These are phyloP conservation scores for Pisolithus sp. DNA, from an alignment of 768 basidiomycete species.

Conservation along the genomic window DNA sequence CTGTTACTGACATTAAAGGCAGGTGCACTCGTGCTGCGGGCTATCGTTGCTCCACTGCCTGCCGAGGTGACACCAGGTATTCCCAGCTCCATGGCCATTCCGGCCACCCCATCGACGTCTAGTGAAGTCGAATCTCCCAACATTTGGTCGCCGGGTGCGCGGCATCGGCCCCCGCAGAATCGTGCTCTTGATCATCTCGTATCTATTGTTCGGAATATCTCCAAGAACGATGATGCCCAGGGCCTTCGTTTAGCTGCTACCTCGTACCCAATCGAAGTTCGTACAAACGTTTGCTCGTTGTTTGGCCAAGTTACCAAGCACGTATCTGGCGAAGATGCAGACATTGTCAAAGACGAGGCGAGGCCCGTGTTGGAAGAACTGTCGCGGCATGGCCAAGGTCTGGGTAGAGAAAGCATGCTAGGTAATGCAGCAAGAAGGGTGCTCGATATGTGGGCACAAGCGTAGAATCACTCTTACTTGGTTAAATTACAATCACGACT, in stretches of 20 bases:
- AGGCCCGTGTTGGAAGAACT: constrained; percentile 47
- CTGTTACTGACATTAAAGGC: constrained; percentile 6
- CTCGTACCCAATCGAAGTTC: constrained; percentile 68
- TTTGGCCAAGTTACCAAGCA: constrained; percentile 58
- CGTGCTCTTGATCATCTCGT: constrained; percentile 66
- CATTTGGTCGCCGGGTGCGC: constrained; percentile 33
- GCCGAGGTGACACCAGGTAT: constrained; percentile 31
- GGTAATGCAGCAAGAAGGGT: constrained; percentile 35
- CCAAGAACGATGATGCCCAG: constrained; percentile 21
- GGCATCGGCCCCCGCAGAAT: constrained; percentile 39
- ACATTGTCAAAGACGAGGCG: constrained; percentile 44
- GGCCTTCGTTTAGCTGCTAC: constrained; percentile 32
- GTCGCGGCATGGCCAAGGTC: constrained; percentile 28
- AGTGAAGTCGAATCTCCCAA: constrained; percentile 45
- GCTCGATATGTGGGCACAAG: constrained; percentile 35
- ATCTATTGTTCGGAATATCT: constrained; percentile 48
- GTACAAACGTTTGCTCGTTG: constrained; percentile 70
- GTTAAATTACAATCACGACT: not conserved
- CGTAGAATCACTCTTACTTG: not conserved
- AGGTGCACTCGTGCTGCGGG: constrained; percentile 61
- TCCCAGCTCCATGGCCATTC: constrained; percentile 28
- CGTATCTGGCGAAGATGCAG: constrained; percentile 41
- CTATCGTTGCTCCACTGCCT: constrained; percentile 47
- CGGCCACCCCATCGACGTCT: constrained; percentile 34
- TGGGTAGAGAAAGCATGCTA: constrained; percentile 30